phyloP scores from a whole-genome alignment of 805 yeast species.

The Pichia eremophila region DNA sequence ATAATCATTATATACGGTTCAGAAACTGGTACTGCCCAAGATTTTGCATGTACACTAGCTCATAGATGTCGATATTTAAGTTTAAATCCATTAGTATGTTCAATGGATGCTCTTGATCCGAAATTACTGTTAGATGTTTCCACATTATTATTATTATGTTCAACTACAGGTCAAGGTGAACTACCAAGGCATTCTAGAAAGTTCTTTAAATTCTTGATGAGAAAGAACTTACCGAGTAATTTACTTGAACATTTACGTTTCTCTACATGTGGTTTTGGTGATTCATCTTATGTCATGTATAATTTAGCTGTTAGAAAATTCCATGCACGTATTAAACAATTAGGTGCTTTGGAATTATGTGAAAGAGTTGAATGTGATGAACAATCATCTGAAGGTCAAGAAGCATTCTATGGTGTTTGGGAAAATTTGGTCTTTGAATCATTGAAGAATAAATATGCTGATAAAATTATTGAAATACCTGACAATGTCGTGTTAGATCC shows the following conservation, averaged over 20 bases:
- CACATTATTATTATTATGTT: constrained; percentile 33
- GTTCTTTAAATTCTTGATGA: constrained; percentile 68
- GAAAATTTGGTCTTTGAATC: constrained; percentile 35
- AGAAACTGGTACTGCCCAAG: constrained; percentile 88
- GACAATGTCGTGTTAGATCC: constrained; percentile 3
- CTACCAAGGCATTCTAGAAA: constrained; percentile 67
- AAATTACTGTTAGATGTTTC: constrained; percentile 41
- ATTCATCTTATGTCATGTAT: constrained; percentile 80
- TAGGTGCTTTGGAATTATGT: constrained; percentile 70
- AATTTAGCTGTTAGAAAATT: constrained; percentile 83
- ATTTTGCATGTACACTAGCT: constrained; percentile 61
- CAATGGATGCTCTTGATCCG: constrained; percentile 55
- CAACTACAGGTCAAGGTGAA: constrained; percentile 96
- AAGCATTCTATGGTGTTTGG: constrained; percentile 72
- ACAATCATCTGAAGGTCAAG: constrained; percentile 64
- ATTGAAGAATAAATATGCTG: constrained; percentile 7
- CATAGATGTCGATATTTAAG: constrained; percentile 45
- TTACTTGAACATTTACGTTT: constrained; percentile 53
- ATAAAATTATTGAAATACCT: constrained; percentile 4
- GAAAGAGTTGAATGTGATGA: constrained; percentile 88
- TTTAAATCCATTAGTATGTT: constrained; percentile 37
- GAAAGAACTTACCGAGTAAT: constrained; percentile 49
- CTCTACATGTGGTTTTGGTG: constrained; percentile 86
- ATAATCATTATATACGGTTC: constrained; percentile 66
- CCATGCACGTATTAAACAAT: constrained; percentile 66